Percentiles rank a stretch among this genome's conserved stretches.
These are phyloP conservation scores for Chondrostereum purpureum DNA, from an alignment of 1,284 basidiomycete genomes.

Conservation along the genomic window DNA sequence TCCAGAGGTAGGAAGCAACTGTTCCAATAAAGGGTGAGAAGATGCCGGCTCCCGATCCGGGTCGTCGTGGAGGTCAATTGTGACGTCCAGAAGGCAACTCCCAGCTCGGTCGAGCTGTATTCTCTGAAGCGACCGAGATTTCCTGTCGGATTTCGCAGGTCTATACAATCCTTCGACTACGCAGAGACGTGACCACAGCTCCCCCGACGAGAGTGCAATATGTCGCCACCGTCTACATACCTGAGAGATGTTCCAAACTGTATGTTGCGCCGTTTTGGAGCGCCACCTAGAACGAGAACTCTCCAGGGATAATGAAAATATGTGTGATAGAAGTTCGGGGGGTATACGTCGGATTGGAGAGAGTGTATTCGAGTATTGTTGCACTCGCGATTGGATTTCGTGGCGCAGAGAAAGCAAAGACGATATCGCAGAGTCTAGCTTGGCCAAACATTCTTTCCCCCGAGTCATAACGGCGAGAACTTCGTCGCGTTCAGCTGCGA, in stretches of 20 bases:
- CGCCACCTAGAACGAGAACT: background rate
- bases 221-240: background rate
- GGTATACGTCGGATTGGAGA: background rate
- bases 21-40: background rate
- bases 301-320: background rate
- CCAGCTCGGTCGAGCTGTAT: background rate
- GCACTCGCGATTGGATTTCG: background rate
- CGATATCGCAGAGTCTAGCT: background rate
- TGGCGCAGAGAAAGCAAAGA: background rate
- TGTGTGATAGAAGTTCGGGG: background rate
- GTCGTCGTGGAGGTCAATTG: background rate
- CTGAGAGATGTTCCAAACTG: background rate
- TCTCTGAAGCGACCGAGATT: background rate
- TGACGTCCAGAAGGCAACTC: background rate
- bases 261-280: background rate
- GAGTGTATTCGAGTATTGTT: background rate
- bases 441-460: background rate
- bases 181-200: background rate
- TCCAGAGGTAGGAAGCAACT: background rate
- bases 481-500: background rate
- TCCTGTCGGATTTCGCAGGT: background rate
- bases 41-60: background rate
- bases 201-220: background rate
- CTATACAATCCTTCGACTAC: background rate
- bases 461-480: background rate